Percentiles rank a stretch among this genome's conserved stretches.
These are phyloP conservation scores for Nannizziopsis barbatae DNA, from an alignment of 2,329 filamentous ascomycete genomes.

Conservation along the genomic window DNA sequence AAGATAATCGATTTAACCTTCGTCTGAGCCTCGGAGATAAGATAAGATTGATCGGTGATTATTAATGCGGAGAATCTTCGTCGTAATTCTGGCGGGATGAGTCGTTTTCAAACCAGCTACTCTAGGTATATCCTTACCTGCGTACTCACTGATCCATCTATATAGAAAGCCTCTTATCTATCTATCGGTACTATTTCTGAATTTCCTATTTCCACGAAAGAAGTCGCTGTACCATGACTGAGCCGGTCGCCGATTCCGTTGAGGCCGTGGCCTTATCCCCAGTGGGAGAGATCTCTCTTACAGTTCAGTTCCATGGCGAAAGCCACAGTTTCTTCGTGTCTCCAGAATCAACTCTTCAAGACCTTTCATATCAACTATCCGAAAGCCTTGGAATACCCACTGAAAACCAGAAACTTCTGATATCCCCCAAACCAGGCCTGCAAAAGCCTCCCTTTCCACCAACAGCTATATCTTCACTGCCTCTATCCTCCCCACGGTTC, in stretches of 20 bases:
- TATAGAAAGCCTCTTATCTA: neutral
- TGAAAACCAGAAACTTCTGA: conserved; percentile 37
- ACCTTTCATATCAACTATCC: conserved; percentile 30
- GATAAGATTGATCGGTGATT: conserved; percentile 5
- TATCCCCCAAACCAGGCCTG: conserved; percentile 39
- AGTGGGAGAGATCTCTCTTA: conserved; percentile 25
- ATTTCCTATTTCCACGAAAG: too few relatives aligned
- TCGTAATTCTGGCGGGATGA: neutral
- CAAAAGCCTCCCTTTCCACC: conserved; percentile 36
- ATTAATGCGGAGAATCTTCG: conserved; percentile 7
- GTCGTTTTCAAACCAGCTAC: too few relatives aligned
- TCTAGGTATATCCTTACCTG: neutral
- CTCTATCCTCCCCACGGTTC: conserved; percentile 28
- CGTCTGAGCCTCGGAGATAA: too few relatives aligned
- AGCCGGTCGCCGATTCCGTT: neutral
- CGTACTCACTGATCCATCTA: neutral
- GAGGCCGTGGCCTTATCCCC: neutral
- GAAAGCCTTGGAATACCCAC: conserved; percentile 29
- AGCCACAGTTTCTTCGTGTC: conserved; percentile 41
- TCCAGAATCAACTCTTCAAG: conserved; percentile 41
- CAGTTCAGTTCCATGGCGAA: conserved; percentile 46
- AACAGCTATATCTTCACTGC: conserved; percentile 26
- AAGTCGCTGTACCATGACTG: neutral
- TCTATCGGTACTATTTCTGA: too few relatives aligned
- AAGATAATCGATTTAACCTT: too few relatives aligned